Percentiles rank a stretch among this genome's conserved stretches.
phyloP scores from a whole-genome alignment of 257 asterid species.

The Echites panduratus region DNA sequence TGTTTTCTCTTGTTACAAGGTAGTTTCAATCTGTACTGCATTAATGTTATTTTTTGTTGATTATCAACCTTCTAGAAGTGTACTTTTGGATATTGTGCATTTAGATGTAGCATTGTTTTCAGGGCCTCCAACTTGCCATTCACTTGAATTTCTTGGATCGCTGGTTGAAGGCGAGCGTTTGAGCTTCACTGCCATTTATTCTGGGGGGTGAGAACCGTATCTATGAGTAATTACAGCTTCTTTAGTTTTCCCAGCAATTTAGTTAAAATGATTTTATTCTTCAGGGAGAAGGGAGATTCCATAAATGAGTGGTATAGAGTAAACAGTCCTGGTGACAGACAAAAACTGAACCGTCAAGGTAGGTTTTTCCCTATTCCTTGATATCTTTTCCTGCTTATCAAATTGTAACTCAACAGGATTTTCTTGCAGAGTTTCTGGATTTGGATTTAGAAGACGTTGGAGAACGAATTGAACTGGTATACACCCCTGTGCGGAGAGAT shows the following conservation, averaged over 20 bases:
- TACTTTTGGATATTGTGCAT: neutral
- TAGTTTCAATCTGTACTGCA: neutral
- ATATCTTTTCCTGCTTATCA: constrained; percentile 4
- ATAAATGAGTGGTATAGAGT: constrained; percentile 74
- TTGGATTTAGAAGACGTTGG: constrained; percentile 69
- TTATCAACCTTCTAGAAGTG: neutral
- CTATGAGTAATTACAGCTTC: constrained; percentile 13
- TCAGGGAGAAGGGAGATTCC: constrained; percentile 86
- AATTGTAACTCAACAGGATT: constrained; percentile 16
- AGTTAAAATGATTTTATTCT: constrained; percentile 17
- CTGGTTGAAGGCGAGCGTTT: constrained; percentile 71
- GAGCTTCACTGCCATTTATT: constrained; percentile 59
- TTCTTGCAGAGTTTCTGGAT: constrained; percentile 63
- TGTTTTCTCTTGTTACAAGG: neutral
- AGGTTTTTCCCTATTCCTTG: constrained; percentile 10
- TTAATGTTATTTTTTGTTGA: neutral
- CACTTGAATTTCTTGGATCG: constrained; percentile 83
- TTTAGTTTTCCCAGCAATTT: constrained; percentile 11
- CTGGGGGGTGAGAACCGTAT: constrained; percentile 69
- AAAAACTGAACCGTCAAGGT: constrained; percentile 65
- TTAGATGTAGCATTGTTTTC: constrained; percentile 16
- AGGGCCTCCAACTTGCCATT: constrained; percentile 85
- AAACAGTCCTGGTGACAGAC: constrained; percentile 51
- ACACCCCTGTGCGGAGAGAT: constrained; percentile 81
- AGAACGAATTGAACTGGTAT: constrained; percentile 59